Evolutionary conservation across 768 basidiomycete species (phyloP), one percentile per base, ranked within the genome.

Genomic region (Boletus tylopilopsis): DNA sequence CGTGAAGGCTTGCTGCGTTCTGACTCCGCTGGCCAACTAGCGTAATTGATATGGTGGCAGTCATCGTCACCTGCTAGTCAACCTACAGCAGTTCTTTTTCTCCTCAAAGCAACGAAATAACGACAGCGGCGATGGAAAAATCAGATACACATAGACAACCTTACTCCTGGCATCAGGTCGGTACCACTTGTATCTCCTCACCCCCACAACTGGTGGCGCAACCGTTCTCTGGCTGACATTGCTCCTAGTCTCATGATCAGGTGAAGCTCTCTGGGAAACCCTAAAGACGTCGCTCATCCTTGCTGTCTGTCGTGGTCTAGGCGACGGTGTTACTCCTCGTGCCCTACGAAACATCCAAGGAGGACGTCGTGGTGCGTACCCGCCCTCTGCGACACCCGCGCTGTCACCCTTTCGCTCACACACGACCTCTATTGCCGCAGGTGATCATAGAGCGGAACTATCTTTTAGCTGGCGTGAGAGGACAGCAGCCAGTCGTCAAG

Each of bases 141-240:
- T 54, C 47, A 50, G 62, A 66, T 11, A 55, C 51, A 43, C 67
- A 63, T 34, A 68, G 66, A 56, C 72, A 70, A 41, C 69, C 76
- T 18, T 91, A 91, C 60, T 88, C 89, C 55, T 91, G 89, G 89
- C 90, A 91, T 68, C 89, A 91, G 80, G 89, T 89, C 61, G 54
- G 78, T 66, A 43, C 50, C 6, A 21, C 39, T 6, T 23, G 29
- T 22, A 45, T 22, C 18, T 16, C 23, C n/a, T 33, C 24, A 39
- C 38, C 37, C 1, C 56, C 53, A 30, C 8, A 15, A 42, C 34
- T 42, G 63, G 53, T 52, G 57, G 61, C 60, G 51, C 39, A 48
- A 41, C 35, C 33, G 25, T 50, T 49, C 21, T 38, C 10, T 19
- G 47, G 52, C 59, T 64, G 53, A 60, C 53, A 9, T 27, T 15